These are phyloP conservation scores for Aspergillus pseudoviridinutans DNA, from an alignment of 2,329 filamentous ascomycete genomes.

Conservation along the genomic window DNA sequence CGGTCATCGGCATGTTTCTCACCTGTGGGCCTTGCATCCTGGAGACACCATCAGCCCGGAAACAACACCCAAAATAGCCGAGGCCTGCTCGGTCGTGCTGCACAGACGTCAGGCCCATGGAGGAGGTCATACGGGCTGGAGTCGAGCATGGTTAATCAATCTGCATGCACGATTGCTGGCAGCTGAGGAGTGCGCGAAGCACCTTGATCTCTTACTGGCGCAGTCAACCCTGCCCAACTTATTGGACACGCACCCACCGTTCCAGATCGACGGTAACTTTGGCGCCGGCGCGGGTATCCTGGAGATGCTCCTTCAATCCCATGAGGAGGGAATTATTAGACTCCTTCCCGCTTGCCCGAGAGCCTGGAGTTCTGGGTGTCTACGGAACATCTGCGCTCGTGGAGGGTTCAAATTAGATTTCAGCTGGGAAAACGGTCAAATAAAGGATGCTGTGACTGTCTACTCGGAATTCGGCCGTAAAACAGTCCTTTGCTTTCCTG, in stretches of 20 bases:
- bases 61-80: conserved; percentile 29
- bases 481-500: conserved; percentile 18
- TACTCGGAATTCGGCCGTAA: conserved; percentile 12
- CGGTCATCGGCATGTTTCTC: conserved; percentile 50
- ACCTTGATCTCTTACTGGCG: conserved; percentile 38
- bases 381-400: conserved; percentile 34
- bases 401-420: conserved; percentile 39
- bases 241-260: conserved; percentile 45
- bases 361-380: conserved; percentile 31
- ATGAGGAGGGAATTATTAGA: conserved; percentile 29
- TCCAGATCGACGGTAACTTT: conserved; percentile 52
- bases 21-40: conserved; percentile 49
- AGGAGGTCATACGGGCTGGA: conserved; percentile 52
- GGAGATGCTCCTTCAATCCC: conserved; percentile 45
- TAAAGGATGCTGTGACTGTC: conserved; percentile 14
- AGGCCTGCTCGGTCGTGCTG: conserved; percentile 24
- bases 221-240: conserved; percentile 45
- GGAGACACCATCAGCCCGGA: conserved; percentile 37
- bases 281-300: conserved; percentile 46
- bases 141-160: conserved; percentile 49
- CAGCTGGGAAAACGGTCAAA: conserved; percentile 29
- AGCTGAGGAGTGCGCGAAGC: conserved; percentile 32
- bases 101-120: conserved; percentile 33
- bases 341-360: conserved; percentile 39
- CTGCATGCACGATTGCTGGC: conserved; percentile 47